These are phyloP conservation scores for Metrosideros polymorpha DNA, from an alignment of 441 rosid genomes.

Conservation along the genomic window DNA sequence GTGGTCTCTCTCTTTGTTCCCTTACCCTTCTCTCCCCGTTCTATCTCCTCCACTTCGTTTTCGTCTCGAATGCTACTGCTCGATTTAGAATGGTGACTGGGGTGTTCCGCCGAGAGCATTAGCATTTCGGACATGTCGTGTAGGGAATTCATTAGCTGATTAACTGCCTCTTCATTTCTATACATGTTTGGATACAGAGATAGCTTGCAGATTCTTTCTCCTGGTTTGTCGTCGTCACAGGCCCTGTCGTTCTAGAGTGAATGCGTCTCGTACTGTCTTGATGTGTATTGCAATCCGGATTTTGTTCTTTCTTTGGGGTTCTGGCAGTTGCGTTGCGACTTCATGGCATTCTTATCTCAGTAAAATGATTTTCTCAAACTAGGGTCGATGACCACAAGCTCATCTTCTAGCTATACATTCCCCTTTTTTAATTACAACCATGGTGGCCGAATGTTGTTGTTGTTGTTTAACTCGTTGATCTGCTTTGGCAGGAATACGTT, in stretches of 20 bases:
- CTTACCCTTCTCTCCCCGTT: not conserved
- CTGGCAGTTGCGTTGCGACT: not conserved
- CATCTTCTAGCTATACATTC: not conserved
- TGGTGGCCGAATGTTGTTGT: not conserved
- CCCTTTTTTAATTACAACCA: not conserved
- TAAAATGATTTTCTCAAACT: not conserved
- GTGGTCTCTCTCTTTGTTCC: conserved; percentile 40
- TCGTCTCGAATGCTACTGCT: not conserved
- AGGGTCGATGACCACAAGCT: not conserved
- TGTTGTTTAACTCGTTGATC: not conserved
- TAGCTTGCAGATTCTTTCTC: not conserved
- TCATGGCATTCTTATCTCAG: not conserved
- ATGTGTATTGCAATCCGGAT: not conserved
- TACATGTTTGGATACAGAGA: not conserved
- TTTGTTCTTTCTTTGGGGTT: not conserved
- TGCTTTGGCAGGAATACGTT: conserved; percentile 75
- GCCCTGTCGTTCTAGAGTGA: not conserved
- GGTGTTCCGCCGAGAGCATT: not conserved
- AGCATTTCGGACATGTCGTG: not conserved
- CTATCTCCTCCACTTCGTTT: not conserved
- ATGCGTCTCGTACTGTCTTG: not conserved
- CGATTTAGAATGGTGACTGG: not conserved
- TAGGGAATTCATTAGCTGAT: not conserved
- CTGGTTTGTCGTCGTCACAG: not conserved
- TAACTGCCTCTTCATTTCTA: not conserved